These are phyloP conservation scores for Boletus eberwhitei DNA, from an alignment of 768 basidiomycete genomes.

Conservation along the genomic window DNA sequence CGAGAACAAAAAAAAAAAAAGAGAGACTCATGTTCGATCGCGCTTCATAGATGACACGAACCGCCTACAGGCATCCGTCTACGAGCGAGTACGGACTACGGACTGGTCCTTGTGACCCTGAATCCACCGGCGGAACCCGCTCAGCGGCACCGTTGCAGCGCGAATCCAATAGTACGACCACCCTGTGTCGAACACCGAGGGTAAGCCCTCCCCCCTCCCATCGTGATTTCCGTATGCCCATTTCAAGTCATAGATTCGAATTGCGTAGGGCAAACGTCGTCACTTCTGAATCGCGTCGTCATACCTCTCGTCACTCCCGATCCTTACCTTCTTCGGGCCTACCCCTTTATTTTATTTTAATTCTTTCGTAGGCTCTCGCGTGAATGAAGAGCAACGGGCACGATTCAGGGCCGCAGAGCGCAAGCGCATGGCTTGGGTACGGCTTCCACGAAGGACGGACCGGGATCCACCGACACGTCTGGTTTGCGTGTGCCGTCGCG, in stretches of 20 bases:
- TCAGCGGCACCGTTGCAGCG: conserved; percentile 40
- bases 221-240: not conserved
- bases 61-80: conserved; percentile 61
- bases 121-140: conserved; percentile 60
- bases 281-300: not conserved
- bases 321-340: not conserved
- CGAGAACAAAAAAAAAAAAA: not conserved
- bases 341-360: not conserved
- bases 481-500: conserved; percentile 36
- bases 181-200: conserved; percentile 55
- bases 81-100: conserved; percentile 53
- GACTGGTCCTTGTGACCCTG: conserved; percentile 67
- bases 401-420: conserved; percentile 62
- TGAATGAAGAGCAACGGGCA: conserved; percentile 50
- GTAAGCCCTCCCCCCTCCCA: conserved; percentile 28
- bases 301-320: not conserved
- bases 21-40: not conserved
- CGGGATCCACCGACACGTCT: conserved; percentile 44
- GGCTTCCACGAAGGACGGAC: conserved; percentile 84
- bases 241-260: not conserved
- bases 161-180: conserved; percentile 66
- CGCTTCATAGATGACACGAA: conserved; percentile 64
- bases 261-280: not conserved
- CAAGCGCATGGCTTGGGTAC: conserved; percentile 70
- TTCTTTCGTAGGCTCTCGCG: conserved; percentile 41